Conservation (phyloP, 1,139 yeast genomes). For the Lizanozyma gosingica region DNA sequence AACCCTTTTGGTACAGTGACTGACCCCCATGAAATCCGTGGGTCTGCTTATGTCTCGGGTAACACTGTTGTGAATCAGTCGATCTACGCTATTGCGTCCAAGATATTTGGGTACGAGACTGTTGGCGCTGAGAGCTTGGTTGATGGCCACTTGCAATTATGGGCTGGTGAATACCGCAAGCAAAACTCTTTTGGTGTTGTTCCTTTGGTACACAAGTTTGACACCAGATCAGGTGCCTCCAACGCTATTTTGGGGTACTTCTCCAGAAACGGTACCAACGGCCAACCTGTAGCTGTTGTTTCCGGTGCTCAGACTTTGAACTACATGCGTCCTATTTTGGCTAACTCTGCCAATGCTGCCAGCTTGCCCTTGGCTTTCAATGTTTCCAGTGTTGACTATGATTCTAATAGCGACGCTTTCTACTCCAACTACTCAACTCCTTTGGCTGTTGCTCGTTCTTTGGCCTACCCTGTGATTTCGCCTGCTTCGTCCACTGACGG, state of each 20-base stretch:
- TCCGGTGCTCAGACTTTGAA: slow-evolving; percentile 63
- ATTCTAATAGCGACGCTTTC: slow-evolving; percentile 39
- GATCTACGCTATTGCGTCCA: slow-evolving; percentile 51
- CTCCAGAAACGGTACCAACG: slow-evolving; percentile 28
- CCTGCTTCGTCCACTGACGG: slow-evolving; percentile 46
- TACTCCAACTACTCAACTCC: slow-evolving; percentile 64
- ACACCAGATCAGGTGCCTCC: slow-evolving; percentile 82
- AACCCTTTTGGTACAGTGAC: slow-evolving; percentile 52
- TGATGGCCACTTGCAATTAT: slow-evolving; percentile 50
- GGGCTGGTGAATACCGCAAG: slow-evolving; percentile 48
- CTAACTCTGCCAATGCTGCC: slow-evolving; percentile 27
- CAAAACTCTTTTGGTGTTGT: slow-evolving; percentile 46
- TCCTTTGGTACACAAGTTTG: slow-evolving; percentile 53
- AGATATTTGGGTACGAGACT: slow-evolving; percentile 63
- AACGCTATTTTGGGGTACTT: slow-evolving; percentile 70
- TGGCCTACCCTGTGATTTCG: slow-evolving; percentile 65
- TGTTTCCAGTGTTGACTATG: slow-evolving; percentile 68
- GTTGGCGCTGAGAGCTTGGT: slow-evolving; percentile 54
- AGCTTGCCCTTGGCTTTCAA: slow-evolving; percentile 58
- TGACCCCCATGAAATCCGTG: slow-evolving; percentile 46
- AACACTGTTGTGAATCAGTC: slow-evolving; percentile 56
- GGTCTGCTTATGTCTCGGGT: slow-evolving; percentile 52
- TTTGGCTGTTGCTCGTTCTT: slow-evolving; percentile 50
- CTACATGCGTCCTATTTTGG: slow-evolving; percentile 51
- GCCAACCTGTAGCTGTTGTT: slow-evolving; percentile 42